Conservation (phyloP, 306 rosid species). For the Cicer yamashitae region DNA sequence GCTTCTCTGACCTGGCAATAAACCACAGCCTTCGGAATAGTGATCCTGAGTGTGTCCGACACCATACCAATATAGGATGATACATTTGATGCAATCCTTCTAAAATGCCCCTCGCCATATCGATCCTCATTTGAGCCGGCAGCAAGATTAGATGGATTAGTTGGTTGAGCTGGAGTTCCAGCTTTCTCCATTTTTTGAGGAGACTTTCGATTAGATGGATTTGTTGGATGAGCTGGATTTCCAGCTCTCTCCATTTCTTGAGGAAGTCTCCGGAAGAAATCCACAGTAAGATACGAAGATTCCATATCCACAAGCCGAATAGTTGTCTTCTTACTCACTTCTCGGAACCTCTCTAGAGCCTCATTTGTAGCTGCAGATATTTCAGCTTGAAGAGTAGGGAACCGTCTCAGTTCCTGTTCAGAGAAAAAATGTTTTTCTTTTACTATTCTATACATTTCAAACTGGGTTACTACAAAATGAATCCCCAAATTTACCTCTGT, state of each 20-base stretch:
- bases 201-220: conserved; percentile 33
- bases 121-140: conserved; percentile 61
- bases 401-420: conserved; percentile 78
- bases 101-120: conserved; percentile 74
- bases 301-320: conserved; percentile 96
- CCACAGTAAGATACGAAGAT: conserved; percentile 91
- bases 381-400: conserved; percentile 88
- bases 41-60: conserved; percentile 80
- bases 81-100: conserved; percentile 90
- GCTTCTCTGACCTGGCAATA: conserved; percentile 94
- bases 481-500: conserved; percentile 66
- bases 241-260: conserved; percentile 80
- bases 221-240: conserved; percentile 44
- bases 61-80: conserved; percentile 89
- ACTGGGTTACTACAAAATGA: conserved; percentile 15
- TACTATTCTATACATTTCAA: background rate
- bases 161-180: conserved; percentile 46
- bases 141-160: conserved; percentile 45
- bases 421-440: conserved; percentile 33
- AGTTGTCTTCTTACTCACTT: conserved; percentile 80
- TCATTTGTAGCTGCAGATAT: conserved; percentile 76
- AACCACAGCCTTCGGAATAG: conserved; percentile 96
- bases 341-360: conserved; percentile 92
- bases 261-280: conserved; percentile 94
- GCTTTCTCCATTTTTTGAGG: background rate